Evolutionary conservation across 345 rosid genomes (phyloP).

Genomic region (Eucalyptus cladocalyx): DNA sequence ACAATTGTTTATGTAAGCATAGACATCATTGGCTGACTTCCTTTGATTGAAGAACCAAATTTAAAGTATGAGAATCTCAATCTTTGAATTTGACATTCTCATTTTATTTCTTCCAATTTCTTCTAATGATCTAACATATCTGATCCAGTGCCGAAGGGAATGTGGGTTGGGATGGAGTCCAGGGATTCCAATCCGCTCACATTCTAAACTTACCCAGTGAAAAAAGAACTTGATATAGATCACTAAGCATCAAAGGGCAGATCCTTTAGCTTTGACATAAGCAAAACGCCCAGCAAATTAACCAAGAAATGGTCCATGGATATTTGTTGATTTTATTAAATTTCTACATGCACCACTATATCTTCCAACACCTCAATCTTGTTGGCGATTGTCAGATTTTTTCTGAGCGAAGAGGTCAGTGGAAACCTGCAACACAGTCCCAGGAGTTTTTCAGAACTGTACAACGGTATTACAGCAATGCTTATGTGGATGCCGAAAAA

Average conservation of each 20-base stretch:
- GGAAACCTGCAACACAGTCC: slow-evolving; percentile 96
- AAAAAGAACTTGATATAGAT: background rate
- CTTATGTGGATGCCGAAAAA: slow-evolving; percentile 86
- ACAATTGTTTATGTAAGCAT: background rate
- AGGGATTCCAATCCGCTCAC: background rate
- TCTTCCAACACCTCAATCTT: background rate
- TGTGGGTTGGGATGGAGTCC: background rate
- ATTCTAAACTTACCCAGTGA: background rate
- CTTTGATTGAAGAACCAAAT: background rate
- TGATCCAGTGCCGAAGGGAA: background rate
- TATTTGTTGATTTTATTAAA: background rate
- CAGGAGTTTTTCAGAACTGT: slow-evolving; percentile 82
- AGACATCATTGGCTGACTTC: background rate
- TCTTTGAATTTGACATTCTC: background rate
- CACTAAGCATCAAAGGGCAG: background rate
- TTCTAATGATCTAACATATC: background rate
- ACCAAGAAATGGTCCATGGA: background rate
- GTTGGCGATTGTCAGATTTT: slow-evolving; percentile 47
- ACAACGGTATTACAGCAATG: slow-evolving; percentile 90
- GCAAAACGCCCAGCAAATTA: background rate
- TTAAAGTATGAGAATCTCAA: background rate
- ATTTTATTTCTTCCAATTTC: background rate
- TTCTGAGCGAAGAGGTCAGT: slow-evolving; percentile 93
- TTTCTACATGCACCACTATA: background rate
- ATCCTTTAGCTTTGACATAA: background rate